A percentile compares a stretch with the other conserved stretches of the same genome.
Evolutionary conservation across 2,329 filamentous ascomycete species (phyloP).

Genomic region (Nakataea oryzae): DNA sequence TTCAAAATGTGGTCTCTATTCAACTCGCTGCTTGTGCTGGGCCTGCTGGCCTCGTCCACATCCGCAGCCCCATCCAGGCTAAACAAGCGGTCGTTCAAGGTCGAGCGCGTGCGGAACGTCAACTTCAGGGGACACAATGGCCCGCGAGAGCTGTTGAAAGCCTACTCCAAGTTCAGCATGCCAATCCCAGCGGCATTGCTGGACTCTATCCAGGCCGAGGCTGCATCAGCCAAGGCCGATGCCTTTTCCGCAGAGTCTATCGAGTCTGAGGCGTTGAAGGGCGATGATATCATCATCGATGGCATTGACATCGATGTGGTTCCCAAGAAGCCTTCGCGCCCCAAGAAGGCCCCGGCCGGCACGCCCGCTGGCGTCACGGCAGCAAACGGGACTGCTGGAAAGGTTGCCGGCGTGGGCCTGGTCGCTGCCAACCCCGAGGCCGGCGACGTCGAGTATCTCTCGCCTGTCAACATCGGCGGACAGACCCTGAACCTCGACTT

Average conservation of each 20-base stretch:
- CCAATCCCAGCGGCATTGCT: constrained; percentile 31
- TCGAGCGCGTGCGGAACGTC: constrained; percentile 46
- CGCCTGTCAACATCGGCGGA: constrained; percentile 58
- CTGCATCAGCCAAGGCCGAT: constrained; percentile 6
- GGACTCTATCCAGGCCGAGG: constrained; percentile 19
- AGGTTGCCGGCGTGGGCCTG: constrained; percentile 32
- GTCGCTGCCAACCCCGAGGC: constrained; percentile 55
- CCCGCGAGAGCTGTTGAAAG: constrained; percentile 50
- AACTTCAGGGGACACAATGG: constrained; percentile 45
- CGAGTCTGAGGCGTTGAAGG: neutral
- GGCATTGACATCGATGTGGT: neutral
- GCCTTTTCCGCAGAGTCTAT: neutral
- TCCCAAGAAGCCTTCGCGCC: neutral
- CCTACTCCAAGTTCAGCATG: constrained; percentile 59
- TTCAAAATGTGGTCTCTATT: constrained; percentile 2
- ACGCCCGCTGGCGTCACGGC: neutral
- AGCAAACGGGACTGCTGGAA: constrained; percentile 2
- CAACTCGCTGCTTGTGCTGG: constrained; percentile 25
- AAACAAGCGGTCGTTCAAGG: constrained; percentile 49
- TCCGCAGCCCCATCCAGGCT: constrained; percentile 32
- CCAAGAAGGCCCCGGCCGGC: constrained; percentile 13
- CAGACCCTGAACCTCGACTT: constrained; percentile 62
- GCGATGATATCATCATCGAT: neutral
- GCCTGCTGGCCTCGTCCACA: constrained; percentile 34
- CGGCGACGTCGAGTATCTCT: constrained; percentile 60